A percentile compares a stretch with the other conserved stretches of the same genome.
phyloP scores from a whole-genome alignment of 495 filamentous ascomycete genomes.

The Hypoxylon lienhwacheense region DNA sequence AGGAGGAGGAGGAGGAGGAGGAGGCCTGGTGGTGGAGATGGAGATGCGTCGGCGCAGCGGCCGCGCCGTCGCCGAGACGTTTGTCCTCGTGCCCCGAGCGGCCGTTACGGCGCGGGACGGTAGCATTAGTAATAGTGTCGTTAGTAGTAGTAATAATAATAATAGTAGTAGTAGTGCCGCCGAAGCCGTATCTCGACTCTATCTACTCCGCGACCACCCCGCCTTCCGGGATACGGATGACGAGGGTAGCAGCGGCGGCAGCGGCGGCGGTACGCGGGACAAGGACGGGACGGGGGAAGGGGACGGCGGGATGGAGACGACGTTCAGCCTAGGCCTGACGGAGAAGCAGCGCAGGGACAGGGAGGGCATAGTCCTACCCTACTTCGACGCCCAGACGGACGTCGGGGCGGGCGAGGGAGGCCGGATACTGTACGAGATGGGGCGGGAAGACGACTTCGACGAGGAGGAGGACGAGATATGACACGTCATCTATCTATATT shows the following conservation, averaged over 20 bases:
- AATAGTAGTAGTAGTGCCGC: no score
- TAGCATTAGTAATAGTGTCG: no score
- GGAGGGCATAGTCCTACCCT: constrained; percentile 88
- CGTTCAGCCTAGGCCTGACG: constrained; percentile 86
- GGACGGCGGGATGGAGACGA: constrained; percentile 61
- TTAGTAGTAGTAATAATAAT: no score
- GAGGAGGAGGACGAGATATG: constrained; percentile 98
- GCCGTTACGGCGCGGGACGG: neutral
- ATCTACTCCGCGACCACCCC: constrained; percentile 77
- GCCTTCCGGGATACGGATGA: constrained; percentile 57
- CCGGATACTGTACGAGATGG: constrained; percentile 94
- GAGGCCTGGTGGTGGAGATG: constrained; percentile 76
- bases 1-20: constrained; percentile 13
- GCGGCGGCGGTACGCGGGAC: no score
- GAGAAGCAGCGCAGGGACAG: constrained; percentile 82
- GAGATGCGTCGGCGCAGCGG: constrained; percentile 83
- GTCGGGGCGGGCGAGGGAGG: constrained; percentile 78
- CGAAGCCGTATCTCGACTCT: constrained; percentile 60
- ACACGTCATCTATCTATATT: constrained; percentile 8
- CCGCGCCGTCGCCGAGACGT: constrained; percentile 73
- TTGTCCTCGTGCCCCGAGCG: constrained; percentile 59
- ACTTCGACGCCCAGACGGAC: constrained; percentile 89
- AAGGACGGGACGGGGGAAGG: constrained; percentile 43
- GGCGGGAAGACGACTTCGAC: constrained; percentile 95
- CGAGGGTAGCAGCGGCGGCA: no score